Evolutionary conservation across 495 filamentous ascomycete genomes (phyloP).

Genomic region (Talaromyces trachyspermus): DNA sequence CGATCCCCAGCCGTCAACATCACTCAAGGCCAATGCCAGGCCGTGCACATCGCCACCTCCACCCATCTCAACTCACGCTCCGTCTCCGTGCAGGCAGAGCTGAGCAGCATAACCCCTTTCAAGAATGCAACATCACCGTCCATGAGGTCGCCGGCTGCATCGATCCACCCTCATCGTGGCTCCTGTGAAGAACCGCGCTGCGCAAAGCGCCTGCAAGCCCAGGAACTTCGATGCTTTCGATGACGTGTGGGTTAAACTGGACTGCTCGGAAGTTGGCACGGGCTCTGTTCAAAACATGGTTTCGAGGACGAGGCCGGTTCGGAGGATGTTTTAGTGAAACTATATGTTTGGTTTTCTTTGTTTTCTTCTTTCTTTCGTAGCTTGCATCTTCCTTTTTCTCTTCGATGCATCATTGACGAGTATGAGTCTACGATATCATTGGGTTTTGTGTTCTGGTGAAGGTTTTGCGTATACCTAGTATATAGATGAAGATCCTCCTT

Average conservation of each 20-base stretch:
- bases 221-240: slow-evolving; percentile 21
- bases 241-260: slow-evolving; percentile 28
- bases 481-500: neutral
- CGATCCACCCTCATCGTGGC: slow-evolving; percentile 24
- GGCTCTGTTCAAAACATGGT: slow-evolving; percentile 1
- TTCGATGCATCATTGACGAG: no score
- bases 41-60: slow-evolving; percentile 23
- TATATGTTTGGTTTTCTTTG: neutral
- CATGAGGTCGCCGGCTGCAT: slow-evolving; percentile 32
- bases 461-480: slow-evolving; percentile 14
- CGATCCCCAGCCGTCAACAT: slow-evolving; percentile 18
- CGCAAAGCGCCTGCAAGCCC: slow-evolving; percentile 20
- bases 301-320: neutral
- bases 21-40: slow-evolving; percentile 20
- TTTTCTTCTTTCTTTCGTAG: neutral
- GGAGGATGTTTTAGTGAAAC: neutral
- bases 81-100: slow-evolving; percentile 27
- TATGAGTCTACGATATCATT: slow-evolving; percentile 5
- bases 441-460: slow-evolving; percentile 14
- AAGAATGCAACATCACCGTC: slow-evolving; percentile 29
- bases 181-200: slow-evolving; percentile 17
- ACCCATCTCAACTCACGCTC: slow-evolving; percentile 20
- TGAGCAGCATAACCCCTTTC: slow-evolving; percentile 14
- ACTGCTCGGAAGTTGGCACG: slow-evolving; percentile 16
- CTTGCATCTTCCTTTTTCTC: no score